These are phyloP conservation scores for Epicoccum nigrum DNA, from an alignment of 2,329 filamentous ascomycete genomes.

Conservation along the genomic window DNA sequence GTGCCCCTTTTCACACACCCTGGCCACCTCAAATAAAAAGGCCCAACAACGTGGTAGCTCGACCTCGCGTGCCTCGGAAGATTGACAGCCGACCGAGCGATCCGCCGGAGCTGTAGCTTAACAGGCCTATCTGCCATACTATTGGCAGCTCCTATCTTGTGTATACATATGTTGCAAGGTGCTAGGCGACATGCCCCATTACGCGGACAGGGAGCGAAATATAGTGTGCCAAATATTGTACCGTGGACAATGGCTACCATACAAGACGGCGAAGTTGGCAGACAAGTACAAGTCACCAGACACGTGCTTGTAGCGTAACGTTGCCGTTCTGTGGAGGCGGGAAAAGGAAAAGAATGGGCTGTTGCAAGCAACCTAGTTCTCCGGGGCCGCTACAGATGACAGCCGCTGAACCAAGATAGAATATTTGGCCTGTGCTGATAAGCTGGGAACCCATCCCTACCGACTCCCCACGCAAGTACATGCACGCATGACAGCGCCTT, in stretches of 20 bases:
- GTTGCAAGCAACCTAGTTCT: slow-evolving; percentile 2
- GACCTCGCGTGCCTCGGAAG: slow-evolving; percentile 12
- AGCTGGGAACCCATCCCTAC: slow-evolving; percentile 20
- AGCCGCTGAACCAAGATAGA: slow-evolving; percentile 10
- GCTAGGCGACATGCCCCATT: too few species aligned
- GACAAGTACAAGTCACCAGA: not conserved
- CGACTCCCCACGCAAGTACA: slow-evolving; percentile 22
- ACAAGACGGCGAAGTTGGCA: not conserved
- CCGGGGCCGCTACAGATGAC: slow-evolving; percentile 14
- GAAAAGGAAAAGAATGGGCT: slow-evolving; percentile 7
- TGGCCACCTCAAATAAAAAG: not conserved
- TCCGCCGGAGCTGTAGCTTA: slow-evolving; percentile 7
- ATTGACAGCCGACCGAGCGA: slow-evolving; percentile 15
- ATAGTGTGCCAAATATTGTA: not conserved
- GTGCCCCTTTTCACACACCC: slow-evolving; percentile 5
- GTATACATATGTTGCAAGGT: not conserved
- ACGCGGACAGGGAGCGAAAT: slow-evolving; percentile 7
- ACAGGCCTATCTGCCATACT: not conserved
- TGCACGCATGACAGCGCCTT: slow-evolving; percentile 11
- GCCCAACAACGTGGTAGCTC: slow-evolving; percentile 16
- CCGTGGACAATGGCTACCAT: not conserved
- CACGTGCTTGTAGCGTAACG: slow-evolving; percentile 14
- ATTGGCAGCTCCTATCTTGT: slow-evolving; percentile 8
- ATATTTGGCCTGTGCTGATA: slow-evolving; percentile 19
- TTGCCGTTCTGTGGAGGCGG: slow-evolving; percentile 8